These are phyloP conservation scores for Linnemannia elongata DNA, from an alignment of 192 early-diverging fungal species.

Conservation along the genomic window DNA sequence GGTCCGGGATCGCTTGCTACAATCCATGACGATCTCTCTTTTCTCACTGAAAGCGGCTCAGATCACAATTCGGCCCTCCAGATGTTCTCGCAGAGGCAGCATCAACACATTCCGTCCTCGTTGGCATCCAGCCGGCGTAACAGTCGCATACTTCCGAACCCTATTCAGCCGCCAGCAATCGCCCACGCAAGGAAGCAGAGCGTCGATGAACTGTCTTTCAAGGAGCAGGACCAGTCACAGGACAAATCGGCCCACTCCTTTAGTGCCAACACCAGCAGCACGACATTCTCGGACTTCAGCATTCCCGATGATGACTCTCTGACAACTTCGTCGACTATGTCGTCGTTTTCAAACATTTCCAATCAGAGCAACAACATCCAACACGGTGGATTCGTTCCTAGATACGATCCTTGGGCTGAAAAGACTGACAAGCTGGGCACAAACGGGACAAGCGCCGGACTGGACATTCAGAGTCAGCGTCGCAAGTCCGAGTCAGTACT, in stretches of 20 bases:
- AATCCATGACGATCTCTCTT: neutral
- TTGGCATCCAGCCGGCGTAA: constrained; percentile 14
- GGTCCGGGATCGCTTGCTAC: neutral
- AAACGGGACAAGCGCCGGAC: too few relatives aligned
- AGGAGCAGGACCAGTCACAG: neutral
- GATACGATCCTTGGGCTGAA: constrained; percentile 28
- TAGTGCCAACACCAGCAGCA: neutral
- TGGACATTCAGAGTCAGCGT: neutral
- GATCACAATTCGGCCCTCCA: neutral
- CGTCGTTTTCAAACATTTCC: neutral
- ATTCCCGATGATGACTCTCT: constrained; percentile 5
- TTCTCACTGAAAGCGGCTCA: neutral
- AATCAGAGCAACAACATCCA: neutral
- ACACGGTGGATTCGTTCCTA: constrained; percentile 30
- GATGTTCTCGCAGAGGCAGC: neutral
- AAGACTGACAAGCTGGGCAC: neutral
- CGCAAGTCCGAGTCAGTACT: constrained; percentile 37
- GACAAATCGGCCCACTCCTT: neutral
- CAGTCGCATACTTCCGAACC: constrained; percentile 40
- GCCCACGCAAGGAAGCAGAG: constrained; percentile 18
- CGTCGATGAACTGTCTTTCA: neutral
- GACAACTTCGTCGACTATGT: constrained; percentile 1
- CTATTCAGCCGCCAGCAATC: constrained; percentile 34
- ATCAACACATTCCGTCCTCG: neutral
- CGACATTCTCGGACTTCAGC: constrained; percentile 2